Base-by-base conservation (phyloP, 2,329 filamentous ascomycete genomes). In the Hymenoscyphus scutula region DNA sequence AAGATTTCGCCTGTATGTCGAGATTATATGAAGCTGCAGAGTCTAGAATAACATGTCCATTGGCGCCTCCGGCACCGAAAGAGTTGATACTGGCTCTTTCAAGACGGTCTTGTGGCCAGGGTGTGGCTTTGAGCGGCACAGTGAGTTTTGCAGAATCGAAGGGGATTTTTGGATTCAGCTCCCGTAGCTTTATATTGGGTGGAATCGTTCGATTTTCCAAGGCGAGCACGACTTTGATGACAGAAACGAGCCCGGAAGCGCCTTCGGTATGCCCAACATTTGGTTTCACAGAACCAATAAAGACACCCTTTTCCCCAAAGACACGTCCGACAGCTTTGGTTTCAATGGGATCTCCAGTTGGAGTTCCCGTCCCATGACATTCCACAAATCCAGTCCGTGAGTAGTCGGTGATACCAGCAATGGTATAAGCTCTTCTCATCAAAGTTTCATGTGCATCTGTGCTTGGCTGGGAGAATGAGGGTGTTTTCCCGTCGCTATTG, bases 401-500 rank as follows among this genome's bases (percentile, higher is more conserved):
- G 4, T 37, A 51, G n/a, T 64, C 61, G 13, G 63, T 41, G 10
- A 72, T 69, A 62, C 65, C 63, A 41, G 62, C 63, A 10, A 29
- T 25, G 7, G n/a, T n/a, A 58, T 79, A 78, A 0, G 72, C 70
- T 29, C 67, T 54, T 15, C 71, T 53, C 3, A 67, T 65, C 13
- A 64, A 17, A 17, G 59, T 53, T 59, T 72, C 74, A 56, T 78
- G 77, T 0, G 74, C 69, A 2, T 67, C 65, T 0, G 63, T 57
- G 55, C 67, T 81, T 0, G 80, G 80, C 45, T 77, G 70, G 0
- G 78, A 78, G 30, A 81, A 77, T 4, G 78, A 77, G 4, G 74
- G 70, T 0, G 79, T 81, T 15, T 74, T 73, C 7, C 79, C 80
- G 61, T 81, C 78, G 63, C 83, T 80, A 30, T 85, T 86, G 41